Conservation (phyloP, 1,284 basidiomycete species). For the Ceratobasidium sp. region DNA sequence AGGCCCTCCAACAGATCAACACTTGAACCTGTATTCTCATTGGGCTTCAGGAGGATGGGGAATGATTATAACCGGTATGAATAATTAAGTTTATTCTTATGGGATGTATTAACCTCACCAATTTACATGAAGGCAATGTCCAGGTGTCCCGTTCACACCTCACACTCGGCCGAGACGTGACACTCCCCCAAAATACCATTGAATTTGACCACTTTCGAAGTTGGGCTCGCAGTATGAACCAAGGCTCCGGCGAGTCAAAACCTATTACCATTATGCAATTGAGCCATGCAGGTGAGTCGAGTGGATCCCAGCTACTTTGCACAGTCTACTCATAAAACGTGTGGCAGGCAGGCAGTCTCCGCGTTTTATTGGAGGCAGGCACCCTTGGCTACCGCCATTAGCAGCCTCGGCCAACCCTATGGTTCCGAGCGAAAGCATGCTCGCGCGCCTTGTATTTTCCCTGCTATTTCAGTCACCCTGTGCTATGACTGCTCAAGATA, state of each 20-base stretch:
- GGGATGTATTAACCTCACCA: not conserved
- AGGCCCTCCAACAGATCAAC: slow-evolving; percentile 76
- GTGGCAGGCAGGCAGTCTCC: slow-evolving; percentile 79
- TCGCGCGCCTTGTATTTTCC: slow-evolving; percentile 63
- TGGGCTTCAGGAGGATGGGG: slow-evolving; percentile 90
- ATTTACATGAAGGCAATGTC: slow-evolving; percentile 71
- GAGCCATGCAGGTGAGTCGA: slow-evolving; percentile 65
- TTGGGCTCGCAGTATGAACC: slow-evolving; percentile 65
- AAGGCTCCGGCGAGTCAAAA: slow-evolving; percentile 24
- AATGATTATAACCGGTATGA: slow-evolving; percentile 81
- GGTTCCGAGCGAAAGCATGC: slow-evolving; percentile 55
- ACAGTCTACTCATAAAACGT: slow-evolving; percentile 57
- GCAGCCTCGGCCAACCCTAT: slow-evolving; percentile 80
- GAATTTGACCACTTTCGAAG: slow-evolving; percentile 64
- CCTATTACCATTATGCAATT: slow-evolving; percentile 81
- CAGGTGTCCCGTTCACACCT: slow-evolving; percentile 81
- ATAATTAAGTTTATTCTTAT: not conserved
- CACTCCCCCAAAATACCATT: slow-evolving; percentile 67
- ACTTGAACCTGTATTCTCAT: slow-evolving; percentile 75
- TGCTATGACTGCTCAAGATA: slow-evolving; percentile 71
- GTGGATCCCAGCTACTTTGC: not conserved
- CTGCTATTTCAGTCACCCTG: slow-evolving; percentile 74
- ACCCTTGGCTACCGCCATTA: slow-evolving; percentile 68
- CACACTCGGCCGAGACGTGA: slow-evolving; percentile 83
- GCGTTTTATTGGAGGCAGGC: slow-evolving; percentile 76